phyloP scores from a whole-genome alignment of 2,329 filamentous ascomycete species.

The Ramularia endophylla region DNA sequence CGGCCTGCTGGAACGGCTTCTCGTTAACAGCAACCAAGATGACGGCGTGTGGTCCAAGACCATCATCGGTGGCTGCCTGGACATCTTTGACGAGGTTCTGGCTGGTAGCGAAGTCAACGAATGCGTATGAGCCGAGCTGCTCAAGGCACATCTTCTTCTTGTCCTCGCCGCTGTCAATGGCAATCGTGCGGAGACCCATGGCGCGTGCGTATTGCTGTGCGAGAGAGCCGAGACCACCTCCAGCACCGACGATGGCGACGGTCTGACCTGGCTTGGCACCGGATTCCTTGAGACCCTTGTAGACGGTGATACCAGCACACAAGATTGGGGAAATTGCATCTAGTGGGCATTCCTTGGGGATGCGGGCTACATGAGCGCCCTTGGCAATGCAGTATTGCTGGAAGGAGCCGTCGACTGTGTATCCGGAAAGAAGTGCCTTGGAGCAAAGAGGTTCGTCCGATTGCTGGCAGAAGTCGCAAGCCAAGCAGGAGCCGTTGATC shows the following conservation, averaged over 20 bases:
- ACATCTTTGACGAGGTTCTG: slow-evolving; percentile 80
- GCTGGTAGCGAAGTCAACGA: slow-evolving; percentile 72
- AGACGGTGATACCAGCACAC: slow-evolving; percentile 74
- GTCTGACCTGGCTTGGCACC: slow-evolving; percentile 66
- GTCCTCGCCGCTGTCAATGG: slow-evolving; percentile 76
- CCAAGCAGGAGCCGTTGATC: slow-evolving; percentile 81
- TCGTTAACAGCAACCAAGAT: slow-evolving; percentile 80
- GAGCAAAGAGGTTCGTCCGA: slow-evolving; percentile 78
- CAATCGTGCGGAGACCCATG: slow-evolving; percentile 77
- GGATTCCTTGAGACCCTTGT: slow-evolving; percentile 87
- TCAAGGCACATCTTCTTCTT: slow-evolving; percentile 64
- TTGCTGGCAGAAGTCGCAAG: slow-evolving; percentile 76
- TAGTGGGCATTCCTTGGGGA: slow-evolving; percentile 70
- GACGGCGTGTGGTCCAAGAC: slow-evolving; percentile 79
- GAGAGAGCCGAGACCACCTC: slow-evolving; percentile 72
- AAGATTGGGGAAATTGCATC: slow-evolving; percentile 75
- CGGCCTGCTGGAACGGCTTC: slow-evolving; percentile 93
- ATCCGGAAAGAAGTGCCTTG: slow-evolving; percentile 71
- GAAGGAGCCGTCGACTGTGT: slow-evolving; percentile 89
- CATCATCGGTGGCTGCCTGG: slow-evolving; percentile 71
- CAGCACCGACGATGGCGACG: slow-evolving; percentile 80
- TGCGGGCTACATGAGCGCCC: slow-evolving; percentile 74
- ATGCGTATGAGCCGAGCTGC: slow-evolving; percentile 63
- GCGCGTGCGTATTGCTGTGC: slow-evolving; percentile 85
- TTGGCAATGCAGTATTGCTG: slow-evolving; percentile 89